Conservation (phyloP, 306 rosid genomes). For the Malus sylvestris region DNA sequence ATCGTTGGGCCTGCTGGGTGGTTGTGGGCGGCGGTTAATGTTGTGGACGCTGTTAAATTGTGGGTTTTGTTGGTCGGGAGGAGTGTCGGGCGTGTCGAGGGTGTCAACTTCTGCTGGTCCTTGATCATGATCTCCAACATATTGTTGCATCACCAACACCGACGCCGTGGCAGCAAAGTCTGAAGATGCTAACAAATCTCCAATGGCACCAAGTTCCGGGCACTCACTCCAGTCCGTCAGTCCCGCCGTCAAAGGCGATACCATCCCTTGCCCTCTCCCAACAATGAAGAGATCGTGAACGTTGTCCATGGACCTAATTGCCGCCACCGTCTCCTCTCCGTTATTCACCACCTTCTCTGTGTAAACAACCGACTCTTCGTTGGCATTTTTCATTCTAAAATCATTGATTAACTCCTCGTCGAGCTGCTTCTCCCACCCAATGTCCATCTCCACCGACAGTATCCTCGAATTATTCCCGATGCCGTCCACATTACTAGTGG, state of each 20-base stretch:
- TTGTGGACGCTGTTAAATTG: constrained; percentile 7
- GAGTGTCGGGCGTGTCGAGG: constrained; percentile 19
- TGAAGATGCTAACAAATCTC: constrained; percentile 76
- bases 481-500: neutral
- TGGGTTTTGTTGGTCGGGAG: constrained; percentile 10
- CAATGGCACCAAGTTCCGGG: constrained; percentile 84
- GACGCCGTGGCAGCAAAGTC: constrained; percentile 84
- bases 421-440: constrained; percentile 35
- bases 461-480: neutral
- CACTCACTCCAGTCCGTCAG: constrained; percentile 95
- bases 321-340: constrained; percentile 82
- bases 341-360: constrained; percentile 58
- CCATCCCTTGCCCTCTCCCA: constrained; percentile 78
- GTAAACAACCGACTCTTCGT: constrained; percentile 37
- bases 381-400: constrained; percentile 17
- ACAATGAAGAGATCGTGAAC: constrained; percentile 70
- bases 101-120: neutral
- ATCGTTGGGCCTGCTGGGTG: constrained; percentile 7
- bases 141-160: constrained; percentile 75
- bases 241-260: constrained; percentile 80
- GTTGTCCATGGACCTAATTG: constrained; percentile 53
- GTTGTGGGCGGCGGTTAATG: neutral
- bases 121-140: constrained; percentile 29
- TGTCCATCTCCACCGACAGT: constrained; percentile 37
- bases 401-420: constrained; percentile 53